Percentiles rank a stretch among this genome's conserved stretches.
These are phyloP conservation scores for Euphrasia confusa DNA, from an alignment of 257 asterid species.

Conservation along the genomic window DNA sequence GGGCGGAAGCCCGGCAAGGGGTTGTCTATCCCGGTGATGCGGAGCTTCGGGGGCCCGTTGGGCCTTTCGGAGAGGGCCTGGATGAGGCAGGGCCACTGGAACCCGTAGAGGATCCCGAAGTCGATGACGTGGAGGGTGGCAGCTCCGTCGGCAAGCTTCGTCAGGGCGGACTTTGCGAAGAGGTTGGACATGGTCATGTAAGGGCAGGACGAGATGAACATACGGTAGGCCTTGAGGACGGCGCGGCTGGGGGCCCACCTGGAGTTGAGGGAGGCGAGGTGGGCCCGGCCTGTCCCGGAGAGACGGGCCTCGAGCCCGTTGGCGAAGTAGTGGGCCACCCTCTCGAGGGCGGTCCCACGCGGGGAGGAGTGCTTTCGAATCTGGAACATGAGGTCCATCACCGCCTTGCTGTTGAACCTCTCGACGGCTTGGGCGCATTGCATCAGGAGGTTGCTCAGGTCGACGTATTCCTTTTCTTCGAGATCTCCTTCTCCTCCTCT, in stretches of 20 bases:
- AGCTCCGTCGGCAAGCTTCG: slow-evolving; percentile 26
- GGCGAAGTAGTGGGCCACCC: slow-evolving; percentile 46
- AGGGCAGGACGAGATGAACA: slow-evolving; percentile 42
- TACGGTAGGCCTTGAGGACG: slow-evolving; percentile 37
- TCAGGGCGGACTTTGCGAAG: slow-evolving; percentile 37
- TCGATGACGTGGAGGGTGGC: slow-evolving; percentile 40
- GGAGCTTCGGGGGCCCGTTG: slow-evolving; percentile 49
- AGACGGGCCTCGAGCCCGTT: slow-evolving; percentile 51
- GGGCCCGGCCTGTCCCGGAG: slow-evolving; percentile 40
- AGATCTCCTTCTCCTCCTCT: neutral
- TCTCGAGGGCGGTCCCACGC: slow-evolving; percentile 37
- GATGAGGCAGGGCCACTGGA: slow-evolving; percentile 53
- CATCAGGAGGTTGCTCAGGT: slow-evolving; percentile 32
- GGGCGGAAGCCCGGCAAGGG: slow-evolving; percentile 56
- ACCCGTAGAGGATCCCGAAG: slow-evolving; percentile 46
- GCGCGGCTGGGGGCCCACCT: slow-evolving; percentile 33
- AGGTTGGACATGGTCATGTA: slow-evolving; percentile 37
- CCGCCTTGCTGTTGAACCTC: slow-evolving; percentile 27
- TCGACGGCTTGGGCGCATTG: slow-evolving; percentile 51
- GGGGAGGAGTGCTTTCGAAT: slow-evolving; percentile 46
- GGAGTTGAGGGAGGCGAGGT: slow-evolving; percentile 19
- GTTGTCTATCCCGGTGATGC: slow-evolving; percentile 53
- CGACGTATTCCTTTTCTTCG: slow-evolving; percentile 32
- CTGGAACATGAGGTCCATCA: slow-evolving; percentile 23
- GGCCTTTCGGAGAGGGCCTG: slow-evolving; percentile 36